A percentile compares a stretch with the other conserved stretches of the same genome.
These are phyloP conservation scores for Nasturtium officinale DNA, from an alignment of 345 rosid genomes.

Conservation along the genomic window DNA sequence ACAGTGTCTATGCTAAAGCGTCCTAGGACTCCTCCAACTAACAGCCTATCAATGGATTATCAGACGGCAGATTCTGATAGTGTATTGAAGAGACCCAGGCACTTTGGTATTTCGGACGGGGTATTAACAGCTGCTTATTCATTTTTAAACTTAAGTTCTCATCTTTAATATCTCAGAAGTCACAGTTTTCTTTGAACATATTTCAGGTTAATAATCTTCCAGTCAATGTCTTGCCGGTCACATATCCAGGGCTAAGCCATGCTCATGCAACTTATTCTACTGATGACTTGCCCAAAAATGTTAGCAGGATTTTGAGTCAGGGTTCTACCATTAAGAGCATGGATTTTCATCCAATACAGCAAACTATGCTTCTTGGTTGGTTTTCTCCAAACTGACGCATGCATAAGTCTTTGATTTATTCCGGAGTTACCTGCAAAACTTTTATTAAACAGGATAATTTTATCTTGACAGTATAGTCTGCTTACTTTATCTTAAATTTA, in stretches of 20 bases:
- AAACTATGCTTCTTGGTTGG: conserved; percentile 71
- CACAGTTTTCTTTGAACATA: conserved; percentile 8
- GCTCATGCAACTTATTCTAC: conserved; percentile 57
- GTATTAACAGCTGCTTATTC: conserved; percentile 35
- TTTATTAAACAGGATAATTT: conserved; percentile 9
- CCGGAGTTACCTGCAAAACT: conserved; percentile 13
- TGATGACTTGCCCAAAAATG: conserved; percentile 58
- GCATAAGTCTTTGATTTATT: conserved; percentile 2
- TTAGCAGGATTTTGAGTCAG: conserved; percentile 52
- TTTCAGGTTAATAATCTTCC: conserved; percentile 54
- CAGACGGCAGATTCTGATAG: conserved; percentile 78
- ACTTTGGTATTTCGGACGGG: conserved; percentile 69
- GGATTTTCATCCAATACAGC: conserved; percentile 78
- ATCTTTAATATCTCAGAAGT: conserved; percentile 19
- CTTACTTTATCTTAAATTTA: conserved; percentile 22
- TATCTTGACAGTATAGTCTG: conserved; percentile 36
- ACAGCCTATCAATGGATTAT: conserved; percentile 63
- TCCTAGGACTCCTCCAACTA: conserved; percentile 59
- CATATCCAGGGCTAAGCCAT: conserved; percentile 57
- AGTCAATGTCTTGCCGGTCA: conserved; percentile 51
- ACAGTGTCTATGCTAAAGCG: conserved; percentile 68
- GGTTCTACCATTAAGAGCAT: conserved; percentile 66
- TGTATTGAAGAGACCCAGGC: conserved; percentile 67
- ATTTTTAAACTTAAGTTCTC: conserved; percentile 10
- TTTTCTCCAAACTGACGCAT: background rate